phyloP scores from a whole-genome alignment of 768 basidiomycete genomes.

The Rhizopogon vinicolor region DNA sequence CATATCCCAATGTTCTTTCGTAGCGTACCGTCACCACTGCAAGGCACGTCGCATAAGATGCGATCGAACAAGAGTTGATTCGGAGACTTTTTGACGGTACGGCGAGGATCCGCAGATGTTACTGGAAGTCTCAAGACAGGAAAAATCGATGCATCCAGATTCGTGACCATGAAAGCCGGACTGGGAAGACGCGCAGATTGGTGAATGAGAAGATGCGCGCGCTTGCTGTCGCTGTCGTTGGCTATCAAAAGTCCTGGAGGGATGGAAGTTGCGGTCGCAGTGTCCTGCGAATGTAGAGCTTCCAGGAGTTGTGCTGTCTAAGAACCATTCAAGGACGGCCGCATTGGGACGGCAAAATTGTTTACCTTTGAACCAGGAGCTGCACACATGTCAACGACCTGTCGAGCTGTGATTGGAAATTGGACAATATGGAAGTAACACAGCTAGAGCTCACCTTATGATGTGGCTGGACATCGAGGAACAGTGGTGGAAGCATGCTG shows the following conservation, averaged over 20 bases:
- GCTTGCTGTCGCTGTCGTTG: slow-evolving; percentile 92
- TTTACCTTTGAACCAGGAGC: slow-evolving; percentile 93
- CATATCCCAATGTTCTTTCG: slow-evolving; percentile 95
- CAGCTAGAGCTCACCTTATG: slow-evolving; percentile 53
- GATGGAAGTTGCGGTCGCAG: slow-evolving; percentile 54
- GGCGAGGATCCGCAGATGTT: slow-evolving; percentile 17
- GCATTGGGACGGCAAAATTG: neutral
- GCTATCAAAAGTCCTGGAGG: slow-evolving; percentile 89
- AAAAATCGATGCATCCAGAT: slow-evolving; percentile 89
- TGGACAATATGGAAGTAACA: neutral
- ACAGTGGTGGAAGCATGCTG: slow-evolving; percentile 97
- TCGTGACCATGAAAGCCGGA: slow-evolving; percentile 91
- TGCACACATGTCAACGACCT: slow-evolving; percentile 97
- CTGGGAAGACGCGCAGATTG: slow-evolving; percentile 93
- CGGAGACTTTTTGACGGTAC: slow-evolving; percentile 31
- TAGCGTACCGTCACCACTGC: slow-evolving; percentile 94
- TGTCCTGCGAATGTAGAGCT: slow-evolving; percentile 81
- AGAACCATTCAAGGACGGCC: neutral
- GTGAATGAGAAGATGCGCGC: slow-evolving; percentile 95
- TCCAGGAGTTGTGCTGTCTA: slow-evolving; percentile 96
- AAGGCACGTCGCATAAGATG: slow-evolving; percentile 95
- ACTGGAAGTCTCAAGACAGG: slow-evolving; percentile 54
- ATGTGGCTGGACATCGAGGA: slow-evolving; percentile 91
- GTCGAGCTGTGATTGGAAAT: slow-evolving; percentile 1
- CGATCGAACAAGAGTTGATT: slow-evolving; percentile 79